Base-by-base conservation (phyloP, 2,329 filamentous ascomycete genomes). In the Trichoderma polysporum region DNA sequence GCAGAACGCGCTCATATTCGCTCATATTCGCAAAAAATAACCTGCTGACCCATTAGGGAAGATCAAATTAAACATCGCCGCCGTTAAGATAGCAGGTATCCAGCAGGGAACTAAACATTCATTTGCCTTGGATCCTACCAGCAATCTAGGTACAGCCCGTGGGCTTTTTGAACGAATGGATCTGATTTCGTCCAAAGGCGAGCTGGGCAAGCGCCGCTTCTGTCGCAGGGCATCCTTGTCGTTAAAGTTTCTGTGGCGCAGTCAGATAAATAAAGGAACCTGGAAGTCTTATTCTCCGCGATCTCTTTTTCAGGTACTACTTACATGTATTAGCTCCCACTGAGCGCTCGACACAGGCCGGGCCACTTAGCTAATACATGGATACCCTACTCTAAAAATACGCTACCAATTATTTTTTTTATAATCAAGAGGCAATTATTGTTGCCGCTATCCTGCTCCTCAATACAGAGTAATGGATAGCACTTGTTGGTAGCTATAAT, bases 221-320 rank as follows among this genome's bases (percentile, higher is more conserved):
- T 25, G 47, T 53, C 25, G 59, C 47, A 62, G 31, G 33, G 47
- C n/a, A 27, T 50, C 31, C 31, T 37, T n/a, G 58, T 31, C 31
- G 15, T 61, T 50, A 62, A 39, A 35, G 33, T 62, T 62, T 62
- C 25, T 29, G 59, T 62, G 59, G 59, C 47, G 59, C 47, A 53
- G 47, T 53, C 35, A 19, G 22, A 41, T 19, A 10, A 10, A 31
- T n/a, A 31, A 12, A 35, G n/a, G n/a, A n/a, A n/a, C n/a, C n/a
- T 35, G 29, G 27, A 33, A 60, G 12, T 41, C 22, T 25, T 41
- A 8, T 27, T 5, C 33, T 62, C 59, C 41, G 17, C 45, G 25
- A 53, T 39, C 31, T 39, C n/a, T 37, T 33, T 33, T n/a, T 27
- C 53, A 57, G 33, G 19, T 2, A 56, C 31, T 37, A 35, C 53